Evolutionary conservation across 192 early-diverging fungal genomes (phyloP).

Genomic region (Entophlyctis luteolus): DNA sequence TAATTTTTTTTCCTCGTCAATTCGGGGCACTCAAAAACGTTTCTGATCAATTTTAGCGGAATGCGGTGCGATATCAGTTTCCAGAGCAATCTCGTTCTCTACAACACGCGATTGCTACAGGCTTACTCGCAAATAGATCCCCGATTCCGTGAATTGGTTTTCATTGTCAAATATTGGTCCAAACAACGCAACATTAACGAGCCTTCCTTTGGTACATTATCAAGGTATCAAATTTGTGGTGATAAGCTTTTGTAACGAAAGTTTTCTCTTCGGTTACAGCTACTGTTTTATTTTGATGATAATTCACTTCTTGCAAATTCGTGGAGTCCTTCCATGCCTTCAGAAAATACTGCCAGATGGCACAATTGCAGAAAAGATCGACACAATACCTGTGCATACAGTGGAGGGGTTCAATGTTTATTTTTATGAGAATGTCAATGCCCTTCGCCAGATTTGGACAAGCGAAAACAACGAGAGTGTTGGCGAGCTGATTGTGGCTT

Average conservation of each 20-base stretch:
- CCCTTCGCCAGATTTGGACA: slow-evolving; percentile 11
- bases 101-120: slow-evolving; percentile 31
- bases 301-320: slow-evolving; percentile 38
- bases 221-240: slow-evolving; percentile 33
- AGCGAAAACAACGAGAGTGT: slow-evolving; percentile 25
- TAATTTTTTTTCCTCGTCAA: not conserved
- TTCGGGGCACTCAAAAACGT: not conserved
- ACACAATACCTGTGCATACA: not conserved
- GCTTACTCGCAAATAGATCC: slow-evolving; percentile 33
- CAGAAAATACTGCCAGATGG: slow-evolving; percentile 4
- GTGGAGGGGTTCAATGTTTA: slow-evolving; percentile 28
- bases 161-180: slow-evolving; percentile 40
- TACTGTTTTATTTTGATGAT: slow-evolving; percentile 44
- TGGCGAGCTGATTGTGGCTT: slow-evolving; percentile 35
- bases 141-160: slow-evolving; percentile 25
- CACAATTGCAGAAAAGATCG: not conserved
- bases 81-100: slow-evolving; percentile 28
- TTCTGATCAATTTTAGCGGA: slow-evolving; percentile 1
- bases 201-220: slow-evolving; percentile 32
- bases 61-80: slow-evolving; percentile 29
- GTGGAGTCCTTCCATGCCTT: slow-evolving; percentile 34
- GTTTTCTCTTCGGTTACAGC: no score
- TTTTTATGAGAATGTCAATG: slow-evolving; percentile 27
- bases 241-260: no score
- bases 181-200: slow-evolving; percentile 39